Conservation (phyloP, 1,284 basidiomycete species). For the Ustilago shanxiensis region DNA sequence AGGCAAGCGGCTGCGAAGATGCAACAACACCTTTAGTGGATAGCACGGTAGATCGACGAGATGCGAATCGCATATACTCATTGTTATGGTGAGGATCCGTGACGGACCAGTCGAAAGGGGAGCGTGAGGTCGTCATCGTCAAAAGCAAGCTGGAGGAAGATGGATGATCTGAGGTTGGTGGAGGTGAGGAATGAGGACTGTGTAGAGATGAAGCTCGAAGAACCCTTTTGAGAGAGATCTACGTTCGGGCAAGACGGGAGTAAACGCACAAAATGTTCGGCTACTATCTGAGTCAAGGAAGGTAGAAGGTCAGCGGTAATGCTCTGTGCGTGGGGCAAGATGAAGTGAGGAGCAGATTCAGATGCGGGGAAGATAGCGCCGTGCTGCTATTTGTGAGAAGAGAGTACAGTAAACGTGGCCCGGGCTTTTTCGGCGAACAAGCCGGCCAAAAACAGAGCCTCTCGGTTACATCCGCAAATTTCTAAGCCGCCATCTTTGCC, state of each 20-base stretch:
- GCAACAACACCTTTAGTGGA: conserved; percentile 85
- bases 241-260: conserved; percentile 3
- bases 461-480: not conserved
- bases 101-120: conserved; percentile 42
- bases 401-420: not conserved
- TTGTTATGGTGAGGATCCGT: conserved; percentile 44
- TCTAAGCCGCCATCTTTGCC: not conserved
- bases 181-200: not conserved
- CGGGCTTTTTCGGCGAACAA: conserved; percentile 6
- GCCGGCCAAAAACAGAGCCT: not conserved
- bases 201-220: not conserved
- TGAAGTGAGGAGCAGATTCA: not conserved
- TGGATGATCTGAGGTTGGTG: not conserved
- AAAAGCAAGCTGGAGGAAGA: not conserved
- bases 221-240: not conserved
- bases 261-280: not conserved
- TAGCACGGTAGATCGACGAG: conserved; percentile 62
- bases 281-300: not conserved
- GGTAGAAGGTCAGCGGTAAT: not conserved
- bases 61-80: conserved; percentile 49
- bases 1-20: conserved; percentile 89
- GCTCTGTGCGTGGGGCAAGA: not conserved
- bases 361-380: not conserved
- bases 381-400: not conserved
- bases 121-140: conserved; percentile 20